Evolutionary conservation across 2,329 filamentous ascomycete species (phyloP), one percentile per base, ranked within the genome.

Genomic region (Aspergillus floridensis): DNA sequence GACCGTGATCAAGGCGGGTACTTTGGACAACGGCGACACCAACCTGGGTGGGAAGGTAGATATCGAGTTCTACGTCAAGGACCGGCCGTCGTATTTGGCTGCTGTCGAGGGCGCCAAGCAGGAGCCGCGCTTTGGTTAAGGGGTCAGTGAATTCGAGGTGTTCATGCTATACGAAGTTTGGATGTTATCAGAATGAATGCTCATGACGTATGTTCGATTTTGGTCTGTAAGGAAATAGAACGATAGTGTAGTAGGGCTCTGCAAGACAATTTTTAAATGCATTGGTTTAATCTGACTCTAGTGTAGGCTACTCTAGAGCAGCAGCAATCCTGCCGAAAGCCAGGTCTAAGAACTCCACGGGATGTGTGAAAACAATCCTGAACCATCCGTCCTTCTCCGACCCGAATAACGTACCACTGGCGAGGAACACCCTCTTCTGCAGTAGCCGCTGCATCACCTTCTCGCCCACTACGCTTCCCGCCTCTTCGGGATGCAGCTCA

Each of bases 31-130:
- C 5, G 81, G 81, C 5, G 77, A 74, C 11, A 76, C 80, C 0
- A 76, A 75, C 50, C 66, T 82, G 31, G 72, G 70, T 2, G 70
- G 76, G 61, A 78, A 77, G 61, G 69, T 84, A 35, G 76, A 70
- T 8, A 75, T 83, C 11, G 83, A 85, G 70, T 82, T 84, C 53
- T 86, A 85, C 63, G 76, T 72, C 41, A 81, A 80, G 66, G 80
- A 83, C 58, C 75, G 82, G 2, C 73, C 82, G 22, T 64, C 65
- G 3, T 85, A 83, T 61, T 67, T 81, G 12, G 66, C 66, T 53
- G 68, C 71, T 10, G 63, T 78, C 2, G 73, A 78, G 52, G 81
- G 77, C 3, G 81, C 80, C 4, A 80, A 80, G 66, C 82, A 84
- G 73, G 79, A 81, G 67, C 68, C 65, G 22, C 65, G 59, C 24